Evolutionary conservation across 2,329 filamentous ascomycete species (phyloP).

Genomic region (Epichloe scottii): DNA sequence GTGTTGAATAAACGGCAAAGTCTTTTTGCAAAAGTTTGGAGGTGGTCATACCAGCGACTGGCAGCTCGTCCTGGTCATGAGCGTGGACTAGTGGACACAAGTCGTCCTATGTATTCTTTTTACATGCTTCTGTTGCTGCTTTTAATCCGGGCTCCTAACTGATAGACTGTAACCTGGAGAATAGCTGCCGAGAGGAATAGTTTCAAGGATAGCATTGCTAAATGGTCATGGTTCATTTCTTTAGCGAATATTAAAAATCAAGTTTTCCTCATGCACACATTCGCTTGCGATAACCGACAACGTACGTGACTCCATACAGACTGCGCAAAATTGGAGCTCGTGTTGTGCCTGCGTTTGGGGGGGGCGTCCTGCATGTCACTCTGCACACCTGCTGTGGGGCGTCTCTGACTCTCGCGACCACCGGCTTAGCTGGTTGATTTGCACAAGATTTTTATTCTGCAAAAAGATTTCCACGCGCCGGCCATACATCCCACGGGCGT

Average conservation of each 20-base stretch:
- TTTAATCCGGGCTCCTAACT: not conserved
- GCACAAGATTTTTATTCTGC: too few relatives aligned
- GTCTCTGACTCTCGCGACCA: too few relatives aligned
- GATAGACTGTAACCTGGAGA: not conserved
- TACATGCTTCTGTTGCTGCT: not conserved
- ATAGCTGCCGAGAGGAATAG: not conserved
- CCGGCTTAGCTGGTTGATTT: too few relatives aligned
- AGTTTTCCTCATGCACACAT: too few relatives aligned
- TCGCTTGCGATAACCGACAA: too few relatives aligned
- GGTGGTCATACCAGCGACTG: not conserved
- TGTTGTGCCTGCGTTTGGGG: too few relatives aligned
- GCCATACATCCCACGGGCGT: not conserved
- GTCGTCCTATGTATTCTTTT: not conserved
- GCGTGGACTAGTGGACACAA: not conserved
- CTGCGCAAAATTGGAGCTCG: too few relatives aligned
- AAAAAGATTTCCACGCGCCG: not conserved
- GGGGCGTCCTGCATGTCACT: too few relatives aligned
- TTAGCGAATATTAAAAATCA: not conserved
- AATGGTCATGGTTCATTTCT: not conserved
- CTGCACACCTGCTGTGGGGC: too few relatives aligned
- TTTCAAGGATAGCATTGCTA: not conserved
- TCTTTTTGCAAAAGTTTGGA: not conserved
- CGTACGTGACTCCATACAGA: too few relatives aligned
- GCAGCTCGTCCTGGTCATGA: not conserved
- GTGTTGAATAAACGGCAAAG: constrained; percentile 1